Evolutionary conservation across 768 basidiomycete species (phyloP).

Genomic region (Kwoniella bestiolae): DNA sequence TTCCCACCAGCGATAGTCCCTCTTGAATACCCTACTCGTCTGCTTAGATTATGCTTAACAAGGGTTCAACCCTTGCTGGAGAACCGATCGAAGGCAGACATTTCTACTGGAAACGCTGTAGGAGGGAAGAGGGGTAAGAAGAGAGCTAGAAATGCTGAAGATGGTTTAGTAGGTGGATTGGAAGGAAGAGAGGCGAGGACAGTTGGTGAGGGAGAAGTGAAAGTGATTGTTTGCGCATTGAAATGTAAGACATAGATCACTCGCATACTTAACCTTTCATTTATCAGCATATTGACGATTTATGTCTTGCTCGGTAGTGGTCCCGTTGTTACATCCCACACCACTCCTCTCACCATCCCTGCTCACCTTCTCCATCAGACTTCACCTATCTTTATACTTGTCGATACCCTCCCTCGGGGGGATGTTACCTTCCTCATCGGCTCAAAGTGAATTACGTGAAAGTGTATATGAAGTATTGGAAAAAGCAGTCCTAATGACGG

Average conservation of each 20-base stretch:
- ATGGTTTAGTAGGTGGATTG: slow-evolving; percentile 49
- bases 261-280: too few species aligned
- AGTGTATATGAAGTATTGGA: slow-evolving; percentile 36
- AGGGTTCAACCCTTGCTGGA: slow-evolving; percentile 34
- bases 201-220: slow-evolving; percentile 22
- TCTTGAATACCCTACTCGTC: slow-evolving; percentile 43
- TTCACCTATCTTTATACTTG: slow-evolving; percentile 43
- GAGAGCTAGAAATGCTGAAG: slow-evolving; percentile 50
- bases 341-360: slow-evolving; percentile 40
- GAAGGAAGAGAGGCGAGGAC: slow-evolving; percentile 41
- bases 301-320: slow-evolving; percentile 22
- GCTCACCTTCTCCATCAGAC: slow-evolving; percentile 45
- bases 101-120: slow-evolving; percentile 13
- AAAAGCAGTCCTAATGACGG: slow-evolving; percentile 36
- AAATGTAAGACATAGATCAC: too few species aligned
- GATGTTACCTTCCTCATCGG: slow-evolving; percentile 12
- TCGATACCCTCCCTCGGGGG: slow-evolving; percentile 25
- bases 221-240: slow-evolving; percentile 32
- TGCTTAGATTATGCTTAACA: slow-evolving; percentile 38
- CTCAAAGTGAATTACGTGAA: slow-evolving; percentile 9
- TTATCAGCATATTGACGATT: neutral
- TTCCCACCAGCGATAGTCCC: slow-evolving; percentile 37
- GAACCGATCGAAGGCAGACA: slow-evolving; percentile 18
- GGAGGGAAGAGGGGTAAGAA: slow-evolving; percentile 55
- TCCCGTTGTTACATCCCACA: slow-evolving; percentile 34